A percentile compares a stretch with the other conserved stretches of the same genome.
Evolutionary conservation across 352 stramenopile genomes (phyloP).

Genomic region (Phytophthora kernoviae): DNA sequence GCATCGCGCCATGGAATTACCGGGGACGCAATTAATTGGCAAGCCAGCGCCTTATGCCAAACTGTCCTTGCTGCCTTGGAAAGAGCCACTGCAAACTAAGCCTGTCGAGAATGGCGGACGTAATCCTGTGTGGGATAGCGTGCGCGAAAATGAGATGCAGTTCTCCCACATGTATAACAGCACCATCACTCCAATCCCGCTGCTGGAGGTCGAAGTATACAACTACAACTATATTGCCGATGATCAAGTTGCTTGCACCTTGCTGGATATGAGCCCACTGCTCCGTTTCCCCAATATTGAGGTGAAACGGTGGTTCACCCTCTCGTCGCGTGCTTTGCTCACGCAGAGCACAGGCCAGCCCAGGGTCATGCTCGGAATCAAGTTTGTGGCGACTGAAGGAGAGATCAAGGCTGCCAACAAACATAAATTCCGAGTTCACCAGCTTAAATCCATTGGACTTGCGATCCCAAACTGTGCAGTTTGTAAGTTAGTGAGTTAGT

Average conservation of each 20-base stretch:
- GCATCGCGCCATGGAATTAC: constrained; percentile 73
- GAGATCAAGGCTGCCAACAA: constrained; percentile 64
- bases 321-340: constrained; percentile 68
- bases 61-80: constrained; percentile 81
- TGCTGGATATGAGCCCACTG: constrained; percentile 85
- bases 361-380: constrained; percentile 74
- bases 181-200: constrained; percentile 82
- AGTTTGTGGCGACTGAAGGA: constrained; percentile 73
- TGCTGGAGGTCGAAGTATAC: constrained; percentile 87
- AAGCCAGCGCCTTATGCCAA: constrained; percentile 76
- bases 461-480: constrained; percentile 79
- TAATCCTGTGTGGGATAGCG: constrained; percentile 73
- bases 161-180: constrained; percentile 92
- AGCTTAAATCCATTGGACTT: constrained; percentile 85
- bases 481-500: constrained; percentile 44
- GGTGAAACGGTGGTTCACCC: constrained; percentile 80
- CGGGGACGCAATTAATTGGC: constrained; percentile 64
- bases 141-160: constrained; percentile 81
- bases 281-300: constrained; percentile 75
- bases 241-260: constrained; percentile 75
- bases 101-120: constrained; percentile 71
- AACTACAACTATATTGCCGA: constrained; percentile 86
- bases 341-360: constrained; percentile 54
- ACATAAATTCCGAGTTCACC: constrained; percentile 88
- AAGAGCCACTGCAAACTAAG: constrained; percentile 85